phyloP scores from a whole-genome alignment of 1,284 basidiomycete genomes.

The Hemileccinum hortonii region DNA sequence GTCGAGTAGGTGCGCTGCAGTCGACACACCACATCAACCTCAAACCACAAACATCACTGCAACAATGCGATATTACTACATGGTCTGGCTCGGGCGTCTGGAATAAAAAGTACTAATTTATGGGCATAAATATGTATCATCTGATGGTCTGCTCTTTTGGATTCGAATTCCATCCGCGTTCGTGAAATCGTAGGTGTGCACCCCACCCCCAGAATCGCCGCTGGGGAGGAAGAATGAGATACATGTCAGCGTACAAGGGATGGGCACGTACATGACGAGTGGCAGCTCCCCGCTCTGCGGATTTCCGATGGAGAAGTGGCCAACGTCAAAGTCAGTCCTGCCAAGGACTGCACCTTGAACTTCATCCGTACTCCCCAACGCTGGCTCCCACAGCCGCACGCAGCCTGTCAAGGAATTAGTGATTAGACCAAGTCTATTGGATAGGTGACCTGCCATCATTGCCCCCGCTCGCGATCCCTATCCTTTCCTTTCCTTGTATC shows the following conservation, averaged over 20 bases:
- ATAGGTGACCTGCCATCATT: slow-evolving; percentile 52
- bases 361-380: slow-evolving; percentile 36
- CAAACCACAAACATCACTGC: background rate
- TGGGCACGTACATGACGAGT: slow-evolving; percentile 57
- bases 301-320: slow-evolving; percentile 60
- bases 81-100: background rate
- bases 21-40: background rate
- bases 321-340: slow-evolving; percentile 54
- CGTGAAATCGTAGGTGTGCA: slow-evolving; percentile 31
- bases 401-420: slow-evolving; percentile 42
- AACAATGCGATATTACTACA: too few relatives aligned
- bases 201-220: slow-evolving; percentile 33
- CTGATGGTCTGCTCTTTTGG: background rate
- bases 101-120: slow-evolving; percentile 5
- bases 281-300: slow-evolving; percentile 48
- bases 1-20: background rate
- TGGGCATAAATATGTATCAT: slow-evolving; percentile 5
- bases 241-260: background rate
- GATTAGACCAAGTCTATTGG: background rate
- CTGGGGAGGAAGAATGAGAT: slow-evolving; percentile 18
- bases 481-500: slow-evolving; percentile 45
- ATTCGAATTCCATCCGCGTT: slow-evolving; percentile 25
- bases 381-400: slow-evolving; percentile 64
- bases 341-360: slow-evolving; percentile 51
- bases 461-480: slow-evolving; percentile 60